Evolutionary conservation across 257 asterid species (phyloP).

Genomic region (Echium plantagineum): DNA sequence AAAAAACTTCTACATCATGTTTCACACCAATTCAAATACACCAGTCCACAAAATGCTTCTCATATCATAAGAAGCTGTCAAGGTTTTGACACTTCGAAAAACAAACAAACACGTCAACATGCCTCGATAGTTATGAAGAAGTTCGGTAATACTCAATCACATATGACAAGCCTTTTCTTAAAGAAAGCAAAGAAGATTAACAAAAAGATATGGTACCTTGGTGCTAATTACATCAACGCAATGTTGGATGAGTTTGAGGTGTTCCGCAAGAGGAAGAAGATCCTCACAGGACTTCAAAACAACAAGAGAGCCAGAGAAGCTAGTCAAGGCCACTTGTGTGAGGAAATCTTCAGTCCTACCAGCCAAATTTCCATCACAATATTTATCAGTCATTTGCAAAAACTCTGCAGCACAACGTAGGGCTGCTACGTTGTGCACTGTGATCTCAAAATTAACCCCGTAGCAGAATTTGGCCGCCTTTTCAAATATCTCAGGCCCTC

Average conservation of each 20-base stretch:
- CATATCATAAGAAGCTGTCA: no score
- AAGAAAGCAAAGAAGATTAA: no score
- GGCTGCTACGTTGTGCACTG: conserved; percentile 85
- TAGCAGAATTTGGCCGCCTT: conserved; percentile 91
- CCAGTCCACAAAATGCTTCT: no score
- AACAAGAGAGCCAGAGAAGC: conserved; percentile 74
- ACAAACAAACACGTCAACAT: no score
- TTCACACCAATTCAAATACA: no score
- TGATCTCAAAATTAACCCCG: conserved; percentile 92
- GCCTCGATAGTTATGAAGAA: no score
- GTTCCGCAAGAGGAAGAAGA: conserved; percentile 79
- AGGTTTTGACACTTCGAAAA: no score
- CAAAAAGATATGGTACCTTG: conserved; percentile 33
- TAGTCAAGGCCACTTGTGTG: conserved; percentile 66
- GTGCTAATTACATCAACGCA: conserved; percentile 77
- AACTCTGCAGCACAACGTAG: conserved; percentile 87
- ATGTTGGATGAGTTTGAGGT: conserved; percentile 54
- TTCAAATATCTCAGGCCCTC: conserved; percentile 87
- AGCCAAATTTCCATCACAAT: conserved; percentile 60
- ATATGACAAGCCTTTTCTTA: no score
- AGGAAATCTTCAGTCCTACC: conserved; percentile 82
- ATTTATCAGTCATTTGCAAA: conserved; percentile 79
- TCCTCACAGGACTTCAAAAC: conserved; percentile 76
- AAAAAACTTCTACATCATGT: no score
- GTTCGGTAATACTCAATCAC: no score